Base-by-base conservation (phyloP, 2,329 filamentous ascomycete species). In the Fusarium circinatum region DNA sequence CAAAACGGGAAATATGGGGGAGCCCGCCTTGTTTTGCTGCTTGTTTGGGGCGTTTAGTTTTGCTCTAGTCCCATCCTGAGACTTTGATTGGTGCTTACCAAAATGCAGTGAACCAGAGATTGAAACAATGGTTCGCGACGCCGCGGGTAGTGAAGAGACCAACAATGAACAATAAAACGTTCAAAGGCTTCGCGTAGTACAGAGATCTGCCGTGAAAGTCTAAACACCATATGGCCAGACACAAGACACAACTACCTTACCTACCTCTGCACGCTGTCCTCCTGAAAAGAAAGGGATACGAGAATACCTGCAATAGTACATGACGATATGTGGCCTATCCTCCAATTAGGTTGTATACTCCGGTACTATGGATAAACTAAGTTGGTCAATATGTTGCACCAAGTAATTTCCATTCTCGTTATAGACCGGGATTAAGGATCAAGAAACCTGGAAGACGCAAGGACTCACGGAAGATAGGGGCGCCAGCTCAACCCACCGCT, bases 341-440 rank as follows among this genome's bases (percentile, higher is more conserved):
- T 68, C 75, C 62, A 68, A 75, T 76, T 77, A 68, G 73, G 62
- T 59, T 67, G 44, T 45, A 56, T 72, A 59, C 68, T 74, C 69
- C 71, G 71, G 71, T 71, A 68, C 71, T 70, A 73, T 68, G 71
- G 49, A 61, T 63, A 49, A 57, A 57, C 57, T 59, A 58, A 61
- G 49, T 55, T 57, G 71, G 65, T 61, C 63, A 49, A 74, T 67
- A 75, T 73, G 75, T 77, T 74, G 69, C 75, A 77, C 75, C 66
- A 75, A 55, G 67, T 60, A 77, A 77, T 76, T 76, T 77, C 75
- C 62, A 76, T 75, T 55, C 48, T 47, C 62, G 64, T 66, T 70
- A 62, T 49, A 48, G 71, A 65, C 75, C 66, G 55, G 75, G 75
- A 72, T 77, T 59, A 71, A 47, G 62, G 62, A 70, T 66, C 54